Conservation (phyloP, 306 rosid genomes). For the Luffa acutangula region DNA sequence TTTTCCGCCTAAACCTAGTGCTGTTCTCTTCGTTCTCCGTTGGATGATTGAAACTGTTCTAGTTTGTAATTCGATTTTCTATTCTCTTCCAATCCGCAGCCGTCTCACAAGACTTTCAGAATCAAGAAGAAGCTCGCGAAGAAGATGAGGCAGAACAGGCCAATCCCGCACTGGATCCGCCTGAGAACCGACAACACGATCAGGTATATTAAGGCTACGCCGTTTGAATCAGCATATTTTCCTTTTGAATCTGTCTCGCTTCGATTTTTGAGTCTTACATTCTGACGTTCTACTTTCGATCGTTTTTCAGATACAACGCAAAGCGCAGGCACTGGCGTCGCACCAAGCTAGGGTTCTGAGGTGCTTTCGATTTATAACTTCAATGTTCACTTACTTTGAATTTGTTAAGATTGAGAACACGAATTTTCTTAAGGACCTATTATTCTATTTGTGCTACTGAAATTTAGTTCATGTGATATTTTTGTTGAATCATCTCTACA, state of each 20-base stretch:
- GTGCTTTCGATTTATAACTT: slow-evolving; percentile 6
- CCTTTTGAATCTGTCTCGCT: background rate
- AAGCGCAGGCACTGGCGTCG: slow-evolving; percentile 98
- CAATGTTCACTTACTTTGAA: background rate
- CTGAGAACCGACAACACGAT: slow-evolving; percentile 79
- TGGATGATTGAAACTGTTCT: background rate
- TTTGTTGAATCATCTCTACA: background rate
- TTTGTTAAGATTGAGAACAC: background rate
- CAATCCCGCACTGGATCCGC: slow-evolving; percentile 82
- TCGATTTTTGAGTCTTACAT: background rate
- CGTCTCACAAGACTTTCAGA: slow-evolving; percentile 78
- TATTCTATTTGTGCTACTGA: background rate
- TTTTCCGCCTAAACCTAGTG: background rate
- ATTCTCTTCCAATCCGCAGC: slow-evolving; percentile 22
- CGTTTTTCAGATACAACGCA: slow-evolving; percentile 49
- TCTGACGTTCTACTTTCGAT: background rate
- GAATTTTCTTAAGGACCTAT: background rate
- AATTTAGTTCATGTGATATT: background rate
- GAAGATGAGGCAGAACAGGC: slow-evolving; percentile 90
- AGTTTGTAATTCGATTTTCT: background rate
- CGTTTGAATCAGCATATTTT: background rate
- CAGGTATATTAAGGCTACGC: slow-evolving; percentile 24
- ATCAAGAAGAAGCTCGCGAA: slow-evolving; percentile 91
- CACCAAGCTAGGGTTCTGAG: slow-evolving; percentile 74
- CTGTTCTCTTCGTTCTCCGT: background rate